Evolutionary conservation across 2,329 filamentous ascomycete species (phyloP), one percentile per base, ranked within the genome.

Genomic region (Fusarium veterinarium): DNA sequence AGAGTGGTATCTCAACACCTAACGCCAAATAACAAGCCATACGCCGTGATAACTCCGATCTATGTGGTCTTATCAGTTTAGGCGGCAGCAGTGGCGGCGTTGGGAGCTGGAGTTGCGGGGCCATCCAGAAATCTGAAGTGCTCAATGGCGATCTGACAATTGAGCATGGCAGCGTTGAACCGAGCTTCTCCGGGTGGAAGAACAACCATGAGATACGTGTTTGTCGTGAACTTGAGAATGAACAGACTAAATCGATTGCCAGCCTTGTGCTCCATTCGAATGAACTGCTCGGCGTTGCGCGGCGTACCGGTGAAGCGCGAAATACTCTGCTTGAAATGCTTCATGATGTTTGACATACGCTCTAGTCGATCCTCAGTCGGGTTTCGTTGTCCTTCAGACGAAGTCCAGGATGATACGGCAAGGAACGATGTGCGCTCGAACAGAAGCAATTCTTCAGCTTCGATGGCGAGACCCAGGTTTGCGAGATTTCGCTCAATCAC

Each of bases 351-450:
- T 70, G 93, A 96, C 79, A 99, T 93, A 75, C 88, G 92, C 86
- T 99, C 96, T 77, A 97, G 95, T 6, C 96, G 93, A 83, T 99
- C 96, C 56, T 92, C 92, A 70, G 94, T 97, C 2, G 96, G 95
- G 80, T 99, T 99, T 56, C 89, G 83, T 40, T 88, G 87, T 48
- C 95, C 95, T 69, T 92, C 87, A 23, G 90, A 87, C 4, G 93
- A 92, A 9, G 93, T 93, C 84, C 97, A 96, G 64, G 93, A 94
- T 1, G 95, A 97, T n/a, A 99, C 95, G 59, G 95, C 97, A 0
- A 99, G 89, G 83, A 98, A 99, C 0, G 95, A 98, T 6, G 95
- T 97, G 62, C 96, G 91, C 84, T 99, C 96, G 79, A 98, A 98
- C 42, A 99, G 86, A 4, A 98, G 91, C 37, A 98, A 90, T 85